phyloP scores from a whole-genome alignment of 257 asterid species.

The Gardenia jasminoides region DNA sequence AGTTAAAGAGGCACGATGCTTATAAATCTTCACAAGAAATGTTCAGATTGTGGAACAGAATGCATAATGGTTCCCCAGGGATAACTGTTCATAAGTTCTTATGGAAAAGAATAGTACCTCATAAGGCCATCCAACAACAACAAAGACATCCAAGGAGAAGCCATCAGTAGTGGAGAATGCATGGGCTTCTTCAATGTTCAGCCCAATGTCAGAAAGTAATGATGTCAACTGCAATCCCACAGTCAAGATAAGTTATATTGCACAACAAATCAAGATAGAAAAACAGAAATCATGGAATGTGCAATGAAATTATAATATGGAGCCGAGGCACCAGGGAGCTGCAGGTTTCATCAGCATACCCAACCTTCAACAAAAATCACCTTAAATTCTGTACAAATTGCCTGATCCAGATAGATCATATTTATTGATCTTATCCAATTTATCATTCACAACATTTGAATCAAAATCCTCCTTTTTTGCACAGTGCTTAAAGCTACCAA shows the following conservation, averaged over 20 bases:
- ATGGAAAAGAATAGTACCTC: constrained; percentile 29
- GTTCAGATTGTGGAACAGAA: not conserved
- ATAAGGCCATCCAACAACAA: constrained; percentile 54
- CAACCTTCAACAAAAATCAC: not conserved
- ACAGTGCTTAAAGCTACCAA: not conserved
- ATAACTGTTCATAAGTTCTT: not conserved
- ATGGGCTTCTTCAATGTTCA: constrained; percentile 61
- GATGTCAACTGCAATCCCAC: constrained; percentile 40
- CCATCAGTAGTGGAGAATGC: constrained; percentile 56
- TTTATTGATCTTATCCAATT: not conserved
- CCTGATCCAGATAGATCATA: not conserved
- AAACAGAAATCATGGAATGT: not conserved
- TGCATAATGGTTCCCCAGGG: not conserved
- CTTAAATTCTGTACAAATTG: not conserved
- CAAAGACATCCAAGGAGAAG: constrained; percentile 55
- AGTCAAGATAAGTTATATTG: not conserved
- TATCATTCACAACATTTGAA: not conserved
- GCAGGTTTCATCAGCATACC: constrained; percentile 3
- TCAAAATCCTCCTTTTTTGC: not conserved
- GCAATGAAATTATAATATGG: not conserved
- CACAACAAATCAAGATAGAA: not conserved
- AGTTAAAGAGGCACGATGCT: not conserved
- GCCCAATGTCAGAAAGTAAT: constrained; percentile 49
- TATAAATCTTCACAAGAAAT: not conserved
- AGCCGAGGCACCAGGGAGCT: not conserved